phyloP scores from a whole-genome alignment of 768 basidiomycete species.

The Exsudoporus frostii region DNA sequence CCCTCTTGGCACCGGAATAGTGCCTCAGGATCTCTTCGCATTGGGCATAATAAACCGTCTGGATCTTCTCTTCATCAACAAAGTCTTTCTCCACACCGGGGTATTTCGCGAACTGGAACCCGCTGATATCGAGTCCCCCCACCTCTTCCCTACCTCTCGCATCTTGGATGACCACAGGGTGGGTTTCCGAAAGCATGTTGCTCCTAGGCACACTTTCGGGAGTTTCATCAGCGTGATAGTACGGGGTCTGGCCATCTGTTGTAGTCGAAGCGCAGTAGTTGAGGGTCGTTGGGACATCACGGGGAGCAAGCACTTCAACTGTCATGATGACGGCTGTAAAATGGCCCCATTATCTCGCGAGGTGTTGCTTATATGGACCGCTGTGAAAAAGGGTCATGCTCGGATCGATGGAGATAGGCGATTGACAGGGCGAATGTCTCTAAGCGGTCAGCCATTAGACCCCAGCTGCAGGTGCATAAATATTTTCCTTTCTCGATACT shows the following conservation, averaged over 20 bases:
- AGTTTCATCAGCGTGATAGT: not conserved
- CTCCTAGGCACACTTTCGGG: not conserved
- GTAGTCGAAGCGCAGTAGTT: not conserved
- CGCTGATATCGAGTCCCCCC: not conserved
- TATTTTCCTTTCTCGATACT: no score
- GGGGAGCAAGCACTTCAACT: not conserved
- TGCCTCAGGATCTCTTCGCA: not conserved
- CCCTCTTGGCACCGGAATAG: not conserved
- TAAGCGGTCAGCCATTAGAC: no score
- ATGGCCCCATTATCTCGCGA: no score
- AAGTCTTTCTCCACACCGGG: conserved; percentile 1
- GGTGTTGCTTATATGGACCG: no score
- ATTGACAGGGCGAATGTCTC: no score
- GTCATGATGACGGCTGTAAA: not conserved
- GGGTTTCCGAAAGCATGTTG: not conserved
- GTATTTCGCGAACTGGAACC: not conserved
- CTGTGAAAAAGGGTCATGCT: no score
- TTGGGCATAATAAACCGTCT: not conserved
- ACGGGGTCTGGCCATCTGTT: not conserved
- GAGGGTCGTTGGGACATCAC: not conserved
- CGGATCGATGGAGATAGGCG: no score
- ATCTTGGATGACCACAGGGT: not conserved
- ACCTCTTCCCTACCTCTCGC: not conserved
- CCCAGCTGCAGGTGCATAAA: no score
- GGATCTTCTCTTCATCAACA: not conserved